Base-by-base conservation (phyloP, 2,329 filamentous ascomycete species). In the Fusarium sp. region DNA sequence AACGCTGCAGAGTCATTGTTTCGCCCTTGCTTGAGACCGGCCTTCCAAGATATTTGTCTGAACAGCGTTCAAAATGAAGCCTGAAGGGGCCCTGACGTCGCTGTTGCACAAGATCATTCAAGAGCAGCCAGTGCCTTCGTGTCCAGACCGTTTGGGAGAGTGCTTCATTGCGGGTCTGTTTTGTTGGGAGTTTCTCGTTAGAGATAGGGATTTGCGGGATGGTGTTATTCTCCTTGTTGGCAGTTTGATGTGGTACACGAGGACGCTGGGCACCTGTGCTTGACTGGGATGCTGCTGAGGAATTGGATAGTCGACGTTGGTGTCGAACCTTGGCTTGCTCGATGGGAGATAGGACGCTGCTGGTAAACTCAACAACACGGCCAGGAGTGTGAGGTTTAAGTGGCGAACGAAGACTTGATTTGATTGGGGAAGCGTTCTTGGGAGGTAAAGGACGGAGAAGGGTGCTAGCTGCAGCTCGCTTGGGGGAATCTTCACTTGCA, bases 301-400 rank as follows among this genome's bases (percentile, higher is more conserved):
- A 75, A 31, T 77, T 78, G 48, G 78, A 79, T 20, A 77, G 66
- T 22, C 74, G 77, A 35, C 77, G 79, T 58, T 80, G 77, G 20
- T 79, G 77, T n/a, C 81, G 79, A 31, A 71, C 75, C 54, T 72
- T 73, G 6, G 81, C 82, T 69, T 86, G 84, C 15, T 84, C 82
- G 3, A 82, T 73, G 3, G 86, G 85, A 7, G 85, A 86, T 12
- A 86, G 78, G 3, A 85, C 85, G 76, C 83, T 87, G 78, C 84
- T 86, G 1, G 86, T 86, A 71, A 90, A 90, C 64, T 89, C 87
- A 20, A 91, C 89, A 2, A 90, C 86, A 1, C 87, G 85, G 9
- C 89, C 89, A 2, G 87, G 87, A 5, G 87, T 90, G 68, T 85
- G 88, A 7, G 87, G 85, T 74, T 90, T 91, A 24, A 88, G 77